These are phyloP conservation scores for Glycyrrhiza uralensis DNA, from an alignment of 306 rosid species.

Conservation along the genomic window DNA sequence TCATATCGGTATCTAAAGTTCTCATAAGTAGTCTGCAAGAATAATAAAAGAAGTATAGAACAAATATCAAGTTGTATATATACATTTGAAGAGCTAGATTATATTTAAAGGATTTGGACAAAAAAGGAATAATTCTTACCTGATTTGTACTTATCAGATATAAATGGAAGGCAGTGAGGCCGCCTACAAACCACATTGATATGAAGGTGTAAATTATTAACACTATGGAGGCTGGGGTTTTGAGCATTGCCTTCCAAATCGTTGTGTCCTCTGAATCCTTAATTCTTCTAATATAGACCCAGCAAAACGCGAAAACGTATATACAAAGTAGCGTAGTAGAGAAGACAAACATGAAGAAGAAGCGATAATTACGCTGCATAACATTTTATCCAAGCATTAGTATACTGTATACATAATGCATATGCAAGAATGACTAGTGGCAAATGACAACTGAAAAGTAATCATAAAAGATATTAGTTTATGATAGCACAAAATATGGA, in stretches of 20 bases:
- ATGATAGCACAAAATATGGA: background rate
- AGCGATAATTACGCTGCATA: slow-evolving; percentile 94
- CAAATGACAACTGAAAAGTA: background rate
- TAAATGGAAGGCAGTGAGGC: slow-evolving; percentile 97
- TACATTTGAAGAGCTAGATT: background rate
- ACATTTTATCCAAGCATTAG: slow-evolving; percentile 32
- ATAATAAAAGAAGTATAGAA: slow-evolving; percentile 13
- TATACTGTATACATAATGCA: slow-evolving; percentile 27
- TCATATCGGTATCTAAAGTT: slow-evolving; percentile 94
- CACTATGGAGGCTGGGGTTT: slow-evolving; percentile 94
- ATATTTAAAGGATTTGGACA: background rate
- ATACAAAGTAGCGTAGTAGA: slow-evolving; percentile 89
- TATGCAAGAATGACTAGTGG: background rate
- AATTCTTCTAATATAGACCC: slow-evolving; percentile 85
- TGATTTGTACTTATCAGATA: slow-evolving; percentile 94
- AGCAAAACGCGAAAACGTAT: slow-evolving; percentile 92
- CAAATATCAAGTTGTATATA: background rate
- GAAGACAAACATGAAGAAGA: slow-evolving; percentile 99
- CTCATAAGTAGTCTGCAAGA: slow-evolving; percentile 86
- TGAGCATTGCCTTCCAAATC: slow-evolving; percentile 91
- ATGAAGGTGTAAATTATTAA: slow-evolving; percentile 86
- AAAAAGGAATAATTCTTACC: slow-evolving; percentile 40
- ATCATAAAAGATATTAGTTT: too few relatives aligned
- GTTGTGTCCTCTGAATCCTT: slow-evolving; percentile 62
- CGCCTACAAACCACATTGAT: slow-evolving; percentile 98